A percentile compares a stretch with the other conserved stretches of the same genome.
Evolutionary conservation across 2,329 filamentous ascomycete species (phyloP).

Genomic region (Nothophaeocryptopus gaeumannii): DNA sequence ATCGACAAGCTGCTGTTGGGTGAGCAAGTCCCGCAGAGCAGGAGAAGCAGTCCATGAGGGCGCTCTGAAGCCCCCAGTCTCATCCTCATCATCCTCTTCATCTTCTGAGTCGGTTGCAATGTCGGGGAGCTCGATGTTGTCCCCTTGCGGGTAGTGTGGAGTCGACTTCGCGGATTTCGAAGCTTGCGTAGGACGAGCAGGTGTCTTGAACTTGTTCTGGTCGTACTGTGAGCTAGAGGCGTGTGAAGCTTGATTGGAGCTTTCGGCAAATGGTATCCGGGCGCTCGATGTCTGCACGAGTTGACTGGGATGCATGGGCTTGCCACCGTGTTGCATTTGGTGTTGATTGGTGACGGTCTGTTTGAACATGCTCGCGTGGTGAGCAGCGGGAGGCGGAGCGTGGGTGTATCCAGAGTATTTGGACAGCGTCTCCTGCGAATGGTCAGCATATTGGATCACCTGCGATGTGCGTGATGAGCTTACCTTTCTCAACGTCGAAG

Average conservation of each 20-base stretch:
- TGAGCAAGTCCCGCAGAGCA: constrained; percentile 70
- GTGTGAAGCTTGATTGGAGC: constrained; percentile 49
- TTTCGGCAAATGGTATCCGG: constrained; percentile 84
- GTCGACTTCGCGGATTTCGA: constrained; percentile 68
- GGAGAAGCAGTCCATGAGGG: constrained; percentile 89
- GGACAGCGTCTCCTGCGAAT: constrained; percentile 53
- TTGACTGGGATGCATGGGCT: constrained; percentile 64
- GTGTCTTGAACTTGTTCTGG: constrained; percentile 60
- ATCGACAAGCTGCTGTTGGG: constrained; percentile 80
- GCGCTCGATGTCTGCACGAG: constrained; percentile 85
- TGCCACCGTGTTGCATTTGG: constrained; percentile 55
- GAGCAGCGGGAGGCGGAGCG: constrained; percentile 54
- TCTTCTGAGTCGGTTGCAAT: constrained; percentile 95
- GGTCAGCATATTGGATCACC: background rate
- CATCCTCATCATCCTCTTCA: constrained; percentile 62
- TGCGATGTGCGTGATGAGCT: constrained; percentile 24
- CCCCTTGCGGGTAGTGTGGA: constrained; percentile 82
- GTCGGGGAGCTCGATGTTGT: constrained; percentile 87
- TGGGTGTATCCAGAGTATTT: constrained; percentile 65
- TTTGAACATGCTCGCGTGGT: constrained; percentile 58
- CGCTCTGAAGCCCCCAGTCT: constrained; percentile 54
- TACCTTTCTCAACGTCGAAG: constrained; percentile 73
- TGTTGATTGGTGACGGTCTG: constrained; percentile 65
- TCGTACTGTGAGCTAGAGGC: constrained; percentile 34
- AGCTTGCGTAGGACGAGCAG: constrained; percentile 53